Percentiles rank a stretch among this genome's conserved stretches.
Evolutionary conservation across 345 rosid species (phyloP).

Genomic region (Citrus hindsii): DNA sequence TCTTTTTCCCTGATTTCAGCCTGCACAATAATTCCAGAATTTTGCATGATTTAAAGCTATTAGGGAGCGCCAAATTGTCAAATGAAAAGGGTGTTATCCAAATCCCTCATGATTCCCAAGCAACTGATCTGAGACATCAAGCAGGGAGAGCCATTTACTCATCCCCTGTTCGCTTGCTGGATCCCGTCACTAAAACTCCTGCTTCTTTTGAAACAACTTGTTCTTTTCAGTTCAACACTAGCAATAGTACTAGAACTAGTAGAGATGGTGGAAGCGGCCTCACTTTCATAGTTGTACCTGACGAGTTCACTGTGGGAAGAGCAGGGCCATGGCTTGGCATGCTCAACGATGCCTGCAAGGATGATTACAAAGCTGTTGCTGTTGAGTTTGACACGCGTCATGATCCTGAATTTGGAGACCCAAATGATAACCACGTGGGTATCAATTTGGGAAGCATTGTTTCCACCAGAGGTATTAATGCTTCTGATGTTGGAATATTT

Average conservation of each 20-base stretch:
- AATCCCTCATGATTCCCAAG: slow-evolving; percentile 37
- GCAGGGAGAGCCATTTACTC: slow-evolving; percentile 43
- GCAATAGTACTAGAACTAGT: neutral
- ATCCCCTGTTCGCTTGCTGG: slow-evolving; percentile 38
- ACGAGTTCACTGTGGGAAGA: slow-evolving; percentile 53
- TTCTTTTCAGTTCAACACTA: slow-evolving; percentile 38
- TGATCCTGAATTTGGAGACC: slow-evolving; percentile 47
- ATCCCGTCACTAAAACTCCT: slow-evolving; percentile 29
- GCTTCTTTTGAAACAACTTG: slow-evolving; percentile 43
- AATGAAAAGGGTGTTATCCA: slow-evolving; percentile 24
- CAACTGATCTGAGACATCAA: slow-evolving; percentile 34
- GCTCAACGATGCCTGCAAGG: slow-evolving; percentile 57
- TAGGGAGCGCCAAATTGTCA: slow-evolving; percentile 42
- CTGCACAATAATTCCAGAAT: slow-evolving; percentile 22
- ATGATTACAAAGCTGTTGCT: slow-evolving; percentile 43
- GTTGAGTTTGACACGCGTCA: slow-evolving; percentile 38
- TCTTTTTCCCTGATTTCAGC: slow-evolving; percentile 39
- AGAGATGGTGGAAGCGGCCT: slow-evolving; percentile 42
- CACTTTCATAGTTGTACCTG: slow-evolving; percentile 47
- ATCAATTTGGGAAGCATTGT: slow-evolving; percentile 46
- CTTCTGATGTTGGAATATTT: slow-evolving; percentile 34
- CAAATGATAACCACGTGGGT: slow-evolving; percentile 53
- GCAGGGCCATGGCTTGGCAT: slow-evolving; percentile 52
- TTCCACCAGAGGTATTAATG: slow-evolving; percentile 31
- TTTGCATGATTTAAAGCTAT: slow-evolving; percentile 29